Evolutionary conservation across 352 stramenopile species (phyloP), one percentile per base, ranked within the genome.

Genomic region (Phytophthora pisi): DNA sequence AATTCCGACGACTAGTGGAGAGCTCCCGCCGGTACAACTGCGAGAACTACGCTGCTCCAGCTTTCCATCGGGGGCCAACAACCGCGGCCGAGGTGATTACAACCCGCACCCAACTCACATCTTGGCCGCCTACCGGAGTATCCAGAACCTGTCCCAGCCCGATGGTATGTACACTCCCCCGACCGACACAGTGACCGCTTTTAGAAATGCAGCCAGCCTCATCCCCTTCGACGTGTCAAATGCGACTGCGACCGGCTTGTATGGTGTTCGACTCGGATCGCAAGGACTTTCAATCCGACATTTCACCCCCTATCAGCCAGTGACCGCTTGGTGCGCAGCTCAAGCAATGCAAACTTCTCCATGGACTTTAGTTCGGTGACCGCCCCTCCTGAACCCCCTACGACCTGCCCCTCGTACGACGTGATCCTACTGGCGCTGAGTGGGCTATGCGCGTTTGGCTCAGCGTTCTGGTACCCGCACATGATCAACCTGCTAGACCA

Each of bases 341-440:
- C 7, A 38, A 38, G 10, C 10, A 38, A 38, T 38, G 31, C 31
- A 4, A 38, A 38, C 31, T 15, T 38, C 10, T 38, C 31, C 31
- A 38, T 38, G 31, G 8, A 38, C 31, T 38, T 38, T 1, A 38
- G 8, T 3, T 38, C 31, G 8, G 31, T 38, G 8, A 38, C 31
- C 8, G 9, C 31, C 31, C 31, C 31, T 13, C 31, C 8, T 45
- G 38, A 18, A 18, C 38, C 15, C 2, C 38, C 38, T 8, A n/a
- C 13, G 38, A 45, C 38, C 38, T 45, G 13, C 13, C 38, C 13
- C 38, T 18, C 38, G 38, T 57, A 57, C 30, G 51, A 45, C 46
- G 13, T 30, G 30, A 63, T 63, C 16, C 50, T 55, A 28, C 16
- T 55, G 9, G 50, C 50, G 5, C 26, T 43, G 26, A 26, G 26